Evolutionary conservation across 192 early-diverging fungal species (phyloP).

Genomic region (Rhizophagus sp.): DNA sequence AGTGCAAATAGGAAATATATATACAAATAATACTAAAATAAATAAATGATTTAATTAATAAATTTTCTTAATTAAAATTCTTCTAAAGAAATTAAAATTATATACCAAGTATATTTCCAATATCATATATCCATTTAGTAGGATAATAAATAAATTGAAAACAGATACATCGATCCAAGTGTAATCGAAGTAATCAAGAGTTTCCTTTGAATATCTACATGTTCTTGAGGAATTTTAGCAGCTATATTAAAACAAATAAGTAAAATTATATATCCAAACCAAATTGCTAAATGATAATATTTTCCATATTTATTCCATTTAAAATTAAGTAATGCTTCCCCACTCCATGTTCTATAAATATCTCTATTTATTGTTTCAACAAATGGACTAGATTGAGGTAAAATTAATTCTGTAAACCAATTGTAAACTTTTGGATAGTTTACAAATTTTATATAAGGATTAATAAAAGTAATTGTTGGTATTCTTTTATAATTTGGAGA

Average conservation of each 20-base stretch:
- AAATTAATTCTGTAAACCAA: neutral
- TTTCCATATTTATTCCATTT: constrained; percentile 7
- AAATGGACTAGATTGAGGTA: neutral
- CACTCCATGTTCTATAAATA: neutral
- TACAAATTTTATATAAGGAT: neutral
- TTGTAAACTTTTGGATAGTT: neutral
- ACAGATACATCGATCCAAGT: neutral
- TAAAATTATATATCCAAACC: neutral
- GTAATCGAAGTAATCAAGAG: neutral
- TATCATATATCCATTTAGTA: neutral
- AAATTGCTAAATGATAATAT: neutral
- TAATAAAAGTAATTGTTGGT: too few species aligned
- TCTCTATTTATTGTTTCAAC: neutral
- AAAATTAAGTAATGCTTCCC: constrained; percentile 10
- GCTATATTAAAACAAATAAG: neutral
- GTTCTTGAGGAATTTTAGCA: neutral
- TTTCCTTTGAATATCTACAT: neutral
- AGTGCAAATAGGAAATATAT: neutral
- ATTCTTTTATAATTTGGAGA: too few species aligned
- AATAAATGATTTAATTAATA: too few species aligned
- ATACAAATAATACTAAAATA: too few species aligned
- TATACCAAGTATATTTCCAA: constrained; percentile 5
- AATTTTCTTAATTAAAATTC: too few species aligned
- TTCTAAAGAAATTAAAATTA: too few species aligned
- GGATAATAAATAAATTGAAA: neutral